Conservation (phyloP, 176 grass and related monocot species). For the Oryza rufipogon region DNA sequence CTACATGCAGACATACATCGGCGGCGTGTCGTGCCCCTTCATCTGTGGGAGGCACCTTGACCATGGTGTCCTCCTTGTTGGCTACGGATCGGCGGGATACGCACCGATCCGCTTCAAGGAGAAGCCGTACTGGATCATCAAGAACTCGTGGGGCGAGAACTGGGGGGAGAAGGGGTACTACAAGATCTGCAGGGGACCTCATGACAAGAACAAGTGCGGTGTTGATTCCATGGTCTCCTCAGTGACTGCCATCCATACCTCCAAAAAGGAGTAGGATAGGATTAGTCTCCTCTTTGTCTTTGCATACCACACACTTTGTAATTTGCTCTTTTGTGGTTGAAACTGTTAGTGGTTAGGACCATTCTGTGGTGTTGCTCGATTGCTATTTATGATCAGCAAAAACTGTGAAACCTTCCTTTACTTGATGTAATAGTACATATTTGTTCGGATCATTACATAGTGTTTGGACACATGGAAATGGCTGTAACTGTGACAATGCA, state of each 20-base stretch:
- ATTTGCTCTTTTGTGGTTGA: slow-evolving; percentile 5
- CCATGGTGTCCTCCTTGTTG: slow-evolving; percentile 84
- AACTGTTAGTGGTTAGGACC: background rate
- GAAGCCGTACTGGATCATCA: slow-evolving; percentile 95
- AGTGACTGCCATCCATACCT: slow-evolving; percentile 56
- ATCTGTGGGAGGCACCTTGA: slow-evolving; percentile 83
- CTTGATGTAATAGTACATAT: slow-evolving; percentile 13
- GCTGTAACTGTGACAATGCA: background rate
- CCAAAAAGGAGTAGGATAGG: slow-evolving; percentile 41
- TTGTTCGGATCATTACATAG: background rate
- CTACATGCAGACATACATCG: slow-evolving; percentile 94
- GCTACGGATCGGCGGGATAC: slow-evolving; percentile 72
- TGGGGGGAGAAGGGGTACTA: slow-evolving; percentile 88
- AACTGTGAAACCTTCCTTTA: slow-evolving; percentile 17
- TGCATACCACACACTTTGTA: slow-evolving; percentile 18
- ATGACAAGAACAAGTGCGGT: slow-evolving; percentile 57
- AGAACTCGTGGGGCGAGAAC: slow-evolving; percentile 89
- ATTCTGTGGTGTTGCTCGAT: background rate
- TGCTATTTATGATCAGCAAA: slow-evolving; percentile 22
- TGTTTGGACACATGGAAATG: background rate
- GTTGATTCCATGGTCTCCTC: slow-evolving; percentile 88
- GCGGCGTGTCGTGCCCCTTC: slow-evolving; percentile 82
- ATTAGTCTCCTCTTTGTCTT: background rate
- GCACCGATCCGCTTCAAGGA: slow-evolving; percentile 83
- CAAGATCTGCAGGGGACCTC: slow-evolving; percentile 72